These are phyloP conservation scores for Osmanthus fragrans DNA, from an alignment of 257 asterid species.

Conservation along the genomic window DNA sequence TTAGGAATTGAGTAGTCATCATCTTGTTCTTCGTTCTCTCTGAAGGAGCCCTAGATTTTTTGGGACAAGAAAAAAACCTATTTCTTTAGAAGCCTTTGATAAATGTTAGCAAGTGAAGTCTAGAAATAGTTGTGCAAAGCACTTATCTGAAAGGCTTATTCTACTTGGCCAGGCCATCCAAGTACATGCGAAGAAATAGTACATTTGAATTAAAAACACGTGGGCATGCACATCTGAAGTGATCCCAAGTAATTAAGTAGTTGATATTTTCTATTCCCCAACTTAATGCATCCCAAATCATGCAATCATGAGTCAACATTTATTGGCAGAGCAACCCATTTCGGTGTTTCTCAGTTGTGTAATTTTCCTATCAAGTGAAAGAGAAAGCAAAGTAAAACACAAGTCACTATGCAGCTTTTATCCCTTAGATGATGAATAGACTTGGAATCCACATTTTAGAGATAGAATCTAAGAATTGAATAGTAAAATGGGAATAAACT, in stretches of 20 bases:
- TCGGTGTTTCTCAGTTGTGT: not conserved
- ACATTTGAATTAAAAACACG: not conserved
- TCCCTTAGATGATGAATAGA: not conserved
- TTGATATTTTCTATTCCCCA: not conserved
- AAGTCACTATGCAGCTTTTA: not conserved
- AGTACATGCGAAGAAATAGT: constrained; percentile 1
- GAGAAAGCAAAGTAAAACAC: not conserved
- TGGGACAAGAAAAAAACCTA: constrained; percentile 6
- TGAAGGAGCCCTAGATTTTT: constrained; percentile 61
- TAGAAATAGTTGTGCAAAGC: not conserved
- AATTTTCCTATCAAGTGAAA: not conserved
- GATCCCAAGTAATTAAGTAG: not conserved
- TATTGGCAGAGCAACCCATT: not conserved
- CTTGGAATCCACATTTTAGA: not conserved
- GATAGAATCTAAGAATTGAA: constrained; percentile 8
- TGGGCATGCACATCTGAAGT: not conserved
- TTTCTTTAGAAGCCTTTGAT: constrained; percentile 4
- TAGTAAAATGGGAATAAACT: constrained; percentile 16
- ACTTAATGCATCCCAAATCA: not conserved
- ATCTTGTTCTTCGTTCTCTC: constrained; percentile 44
- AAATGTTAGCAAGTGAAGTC: constrained; percentile 2
- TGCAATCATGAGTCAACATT: not conserved
- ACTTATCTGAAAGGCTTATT: not conserved
- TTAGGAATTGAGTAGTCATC: constrained; percentile 58
- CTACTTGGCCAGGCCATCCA: not conserved